These are phyloP conservation scores for Acidiella bohemica DNA, from an alignment of 495 filamentous ascomycete genomes.

Conservation along the genomic window DNA sequence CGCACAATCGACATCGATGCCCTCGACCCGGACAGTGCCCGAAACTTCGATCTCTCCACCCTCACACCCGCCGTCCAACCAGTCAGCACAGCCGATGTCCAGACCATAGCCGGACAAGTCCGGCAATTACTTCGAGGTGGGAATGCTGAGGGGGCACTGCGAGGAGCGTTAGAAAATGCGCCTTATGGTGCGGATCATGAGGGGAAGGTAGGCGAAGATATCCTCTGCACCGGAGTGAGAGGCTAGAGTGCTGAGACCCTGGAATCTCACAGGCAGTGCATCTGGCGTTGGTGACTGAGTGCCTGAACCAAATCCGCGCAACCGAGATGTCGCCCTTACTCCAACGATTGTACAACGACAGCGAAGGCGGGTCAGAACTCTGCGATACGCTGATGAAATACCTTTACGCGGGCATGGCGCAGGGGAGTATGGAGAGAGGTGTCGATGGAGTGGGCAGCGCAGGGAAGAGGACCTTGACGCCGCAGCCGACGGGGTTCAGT, in stretches of 20 bases:
- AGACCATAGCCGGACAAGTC: conserved; percentile 59
- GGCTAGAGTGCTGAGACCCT: background rate
- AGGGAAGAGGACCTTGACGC: conserved; percentile 68
- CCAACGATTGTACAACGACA: conserved; percentile 55
- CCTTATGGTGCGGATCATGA: conserved; percentile 56
- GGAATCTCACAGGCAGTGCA: conserved; percentile 49
- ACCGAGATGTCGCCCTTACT: conserved; percentile 80
- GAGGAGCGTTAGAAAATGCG: conserved; percentile 61
- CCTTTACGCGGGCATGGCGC: conserved; percentile 36
- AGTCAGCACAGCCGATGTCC: conserved; percentile 55
- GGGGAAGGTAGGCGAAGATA: conserved; percentile 47
- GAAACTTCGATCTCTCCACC: conserved; percentile 74
- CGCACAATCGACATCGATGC: conserved; percentile 89
- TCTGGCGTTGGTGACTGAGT: conserved; percentile 68
- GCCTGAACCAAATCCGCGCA: conserved; percentile 79
- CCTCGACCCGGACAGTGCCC: conserved; percentile 70
- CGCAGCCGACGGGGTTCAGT: conserved; percentile 76
- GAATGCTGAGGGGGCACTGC: conserved; percentile 71
- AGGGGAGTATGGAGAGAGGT: background rate
- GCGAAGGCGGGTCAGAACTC: conserved; percentile 56
- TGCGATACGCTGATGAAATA: conserved; percentile 70
- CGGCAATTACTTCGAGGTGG: conserved; percentile 74
- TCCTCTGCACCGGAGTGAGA: background rate
- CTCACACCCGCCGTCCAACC: conserved; percentile 59
- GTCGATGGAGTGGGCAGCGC: background rate